Conservation (phyloP, 2,329 filamentous ascomycete genomes). For the Parafenestella ontariensis region DNA sequence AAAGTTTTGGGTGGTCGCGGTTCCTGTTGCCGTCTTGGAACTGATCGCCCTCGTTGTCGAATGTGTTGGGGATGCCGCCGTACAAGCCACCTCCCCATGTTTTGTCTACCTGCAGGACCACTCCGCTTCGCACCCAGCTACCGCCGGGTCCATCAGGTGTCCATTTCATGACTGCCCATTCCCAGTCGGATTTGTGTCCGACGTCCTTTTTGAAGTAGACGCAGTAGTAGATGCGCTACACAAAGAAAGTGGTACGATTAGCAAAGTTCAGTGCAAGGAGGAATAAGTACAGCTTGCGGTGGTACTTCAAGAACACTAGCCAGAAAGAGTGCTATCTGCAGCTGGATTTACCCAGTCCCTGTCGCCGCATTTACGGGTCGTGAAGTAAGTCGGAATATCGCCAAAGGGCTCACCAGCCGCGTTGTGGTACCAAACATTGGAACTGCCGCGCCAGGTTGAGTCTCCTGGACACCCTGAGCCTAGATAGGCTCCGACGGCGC, state of each 20-base stretch:
- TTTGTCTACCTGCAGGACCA: not conserved
- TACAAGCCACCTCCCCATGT: not conserved
- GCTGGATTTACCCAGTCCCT: not conserved
- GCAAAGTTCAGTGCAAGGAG: not conserved
- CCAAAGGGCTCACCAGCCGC: not conserved
- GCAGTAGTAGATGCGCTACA: not conserved
- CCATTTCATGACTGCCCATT: not conserved
- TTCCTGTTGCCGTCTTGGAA: not conserved
- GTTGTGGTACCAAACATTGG: not conserved
- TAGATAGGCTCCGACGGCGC: not conserved
- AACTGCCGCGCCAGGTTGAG: not conserved
- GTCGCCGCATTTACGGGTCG: not conserved
- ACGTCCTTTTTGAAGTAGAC: not conserved
- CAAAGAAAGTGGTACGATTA: not conserved
- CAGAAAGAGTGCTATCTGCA: not conserved
- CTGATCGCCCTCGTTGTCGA: not conserved
- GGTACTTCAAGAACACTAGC: not conserved
- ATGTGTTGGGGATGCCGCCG: not conserved
- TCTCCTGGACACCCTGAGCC: not conserved
- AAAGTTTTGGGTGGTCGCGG: not conserved
- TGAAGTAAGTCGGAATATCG: not conserved
- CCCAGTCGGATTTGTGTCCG: not conserved
- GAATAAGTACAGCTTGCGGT: not conserved
- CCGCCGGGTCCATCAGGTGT: not conserved
- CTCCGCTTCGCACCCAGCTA: not conserved